A percentile compares a stretch with the other conserved stretches of the same genome.
phyloP scores from a whole-genome alignment of 176 grass and related monocot genomes.

The Oryza coarctata region DNA sequence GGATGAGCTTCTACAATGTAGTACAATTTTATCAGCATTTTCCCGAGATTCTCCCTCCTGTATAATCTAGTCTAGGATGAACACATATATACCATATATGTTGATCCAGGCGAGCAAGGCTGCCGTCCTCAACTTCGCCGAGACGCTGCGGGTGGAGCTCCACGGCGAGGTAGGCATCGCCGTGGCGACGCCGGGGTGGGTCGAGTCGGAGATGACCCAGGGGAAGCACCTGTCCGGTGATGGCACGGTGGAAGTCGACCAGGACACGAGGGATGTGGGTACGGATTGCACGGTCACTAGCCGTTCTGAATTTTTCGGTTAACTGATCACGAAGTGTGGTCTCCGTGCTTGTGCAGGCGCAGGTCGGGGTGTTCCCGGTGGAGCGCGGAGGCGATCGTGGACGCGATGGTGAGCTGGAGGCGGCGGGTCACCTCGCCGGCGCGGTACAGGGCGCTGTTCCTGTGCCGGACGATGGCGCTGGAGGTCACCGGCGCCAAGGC shows the following conservation, averaged over 20 bases:
- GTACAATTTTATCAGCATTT: not conserved
- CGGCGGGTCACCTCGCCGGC: slow-evolving; percentile 51
- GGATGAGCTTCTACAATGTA: slow-evolving; percentile 91
- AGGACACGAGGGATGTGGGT: slow-evolving; percentile 60
- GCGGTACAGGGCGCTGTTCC: slow-evolving; percentile 60
- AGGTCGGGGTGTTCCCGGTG: slow-evolving; percentile 59
- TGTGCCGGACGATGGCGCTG: slow-evolving; percentile 49
- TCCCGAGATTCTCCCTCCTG: no score
- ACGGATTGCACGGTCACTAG: no score
- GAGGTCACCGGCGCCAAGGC: slow-evolving; percentile 44
- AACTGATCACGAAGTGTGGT: no score
- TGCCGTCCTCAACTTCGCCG: slow-evolving; percentile 65
- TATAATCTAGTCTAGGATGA: no score
- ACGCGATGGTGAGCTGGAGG: slow-evolving; percentile 44
- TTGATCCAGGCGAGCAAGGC: slow-evolving; percentile 64
- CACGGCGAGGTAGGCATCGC: slow-evolving; percentile 50
- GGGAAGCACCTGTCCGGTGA: slow-evolving; percentile 58
- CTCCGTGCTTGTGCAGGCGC: slow-evolving; percentile 35
- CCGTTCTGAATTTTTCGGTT: no score
- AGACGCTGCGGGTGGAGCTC: slow-evolving; percentile 64
- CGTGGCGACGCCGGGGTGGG: slow-evolving; percentile 63
- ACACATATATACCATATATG: not conserved
- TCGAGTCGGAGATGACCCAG: slow-evolving; percentile 77
- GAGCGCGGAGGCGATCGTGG: slow-evolving; percentile 56
- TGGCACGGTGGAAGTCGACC: slow-evolving; percentile 49